Evolutionary conservation across 441 rosid species (phyloP), one percentile per base, ranked within the genome.

Genomic region (Arabidopsis hybrid): DNA sequence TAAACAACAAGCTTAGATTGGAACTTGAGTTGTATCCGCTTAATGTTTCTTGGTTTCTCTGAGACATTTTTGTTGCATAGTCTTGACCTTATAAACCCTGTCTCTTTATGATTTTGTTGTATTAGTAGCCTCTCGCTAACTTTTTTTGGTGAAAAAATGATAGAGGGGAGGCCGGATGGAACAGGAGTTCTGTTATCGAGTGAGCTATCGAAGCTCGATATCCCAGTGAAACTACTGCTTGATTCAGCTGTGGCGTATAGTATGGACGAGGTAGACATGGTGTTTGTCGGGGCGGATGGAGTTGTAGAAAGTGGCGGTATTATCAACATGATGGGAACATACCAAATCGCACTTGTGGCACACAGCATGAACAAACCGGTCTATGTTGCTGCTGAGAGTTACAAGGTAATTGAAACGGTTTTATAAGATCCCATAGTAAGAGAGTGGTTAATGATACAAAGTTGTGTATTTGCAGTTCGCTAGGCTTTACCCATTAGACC

Each of bases 321-420:
- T 49, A 92, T 92, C 65, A 95, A 95, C 86, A 88, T 95, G 99
- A 95, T 95, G 94, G 97, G 99, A 12, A 90, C 99, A 3, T 95
- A 89, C 73, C 97, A 92, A 81, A 92, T 89, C 32, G 99, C 97
- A 26, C 75, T 92, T 34, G 89, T 92, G 39, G 97, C 99, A 11
- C 94, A 89, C 77, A 87, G 89, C 83, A 92, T 92, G 97, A 89
- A 78, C 79, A 92, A 92, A 73, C 99, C 96, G 1, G 94, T 95
- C 35, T 95, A 92, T 69, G 97, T 92, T 2, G 97, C 99, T 1
- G 97, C 99, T 2, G 97, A 95, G 81, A 95, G 99, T 83, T 95
- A 88, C 69, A 91, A 95, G 96, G 97, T 92, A 79, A 50, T 17
- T 18, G 13, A 17, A 49, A 50, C 6, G 0, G 16, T 31, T 45